Evolutionary conservation across 192 early-diverging fungal species (phyloP).

Genomic region (Diversispora epigaea): DNA sequence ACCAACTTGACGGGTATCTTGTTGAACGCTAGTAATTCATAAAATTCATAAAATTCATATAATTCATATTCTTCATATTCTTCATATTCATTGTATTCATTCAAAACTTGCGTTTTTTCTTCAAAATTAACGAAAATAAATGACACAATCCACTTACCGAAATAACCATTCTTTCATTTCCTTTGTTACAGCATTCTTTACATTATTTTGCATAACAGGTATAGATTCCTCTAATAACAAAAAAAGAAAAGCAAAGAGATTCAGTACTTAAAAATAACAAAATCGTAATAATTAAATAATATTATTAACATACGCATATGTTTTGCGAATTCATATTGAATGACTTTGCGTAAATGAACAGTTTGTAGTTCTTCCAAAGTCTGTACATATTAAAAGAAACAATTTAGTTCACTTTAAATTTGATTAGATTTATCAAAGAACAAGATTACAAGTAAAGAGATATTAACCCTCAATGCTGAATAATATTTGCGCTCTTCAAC

Average conservation of each 20-base stretch:
- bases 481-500: conserved; percentile 86
- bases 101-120: conserved; percentile 16
- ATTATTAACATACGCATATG: conserved; percentile 62
- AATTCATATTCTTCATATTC: too few relatives aligned
- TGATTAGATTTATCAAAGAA: not conserved
- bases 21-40: conserved; percentile 61
- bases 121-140: not conserved
- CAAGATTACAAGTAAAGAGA: not conserved
- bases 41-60: not conserved
- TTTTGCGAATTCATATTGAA: conserved; percentile 80
- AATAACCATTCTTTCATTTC: conserved; percentile 94
- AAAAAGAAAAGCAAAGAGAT: conserved; percentile 16
- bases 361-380: conserved; percentile 83
- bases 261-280: not conserved
- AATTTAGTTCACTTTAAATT: not conserved
- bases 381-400: conserved; percentile 39
- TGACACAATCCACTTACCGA: conserved; percentile 49
- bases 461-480: conserved; percentile 77
- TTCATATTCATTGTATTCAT: too few relatives aligned
- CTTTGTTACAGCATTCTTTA: conserved; percentile 78
- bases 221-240: conserved; percentile 73
- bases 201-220: conserved; percentile 84
- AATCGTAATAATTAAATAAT: not conserved
- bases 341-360: conserved; percentile 70
- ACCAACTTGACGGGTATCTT: conserved; percentile 80